Evolutionary conservation across 179 eudicot genomes (phyloP), one percentile per base, ranked within the genome.

Genomic region (Amaranthus tricolor): DNA sequence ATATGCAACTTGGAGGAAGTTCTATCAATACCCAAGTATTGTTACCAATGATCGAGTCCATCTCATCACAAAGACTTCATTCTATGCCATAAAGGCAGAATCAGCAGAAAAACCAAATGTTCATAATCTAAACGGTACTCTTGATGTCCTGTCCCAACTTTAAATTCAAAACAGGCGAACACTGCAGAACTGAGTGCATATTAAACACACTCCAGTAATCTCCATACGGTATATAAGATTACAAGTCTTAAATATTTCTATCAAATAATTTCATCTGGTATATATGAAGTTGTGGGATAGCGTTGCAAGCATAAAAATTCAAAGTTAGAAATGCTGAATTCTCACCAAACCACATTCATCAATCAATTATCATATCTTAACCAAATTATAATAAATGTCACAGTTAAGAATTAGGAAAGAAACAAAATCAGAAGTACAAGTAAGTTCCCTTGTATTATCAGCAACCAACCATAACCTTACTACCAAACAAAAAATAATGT

Each of bases 401-500:
- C 62, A 44, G 16, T 31, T 16, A 7, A 64, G 12, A 63, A 40
- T 24, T 24, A 19, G 17, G 44, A 47, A 14, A 31, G 51, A 19
- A 66, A 48, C 17, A 31, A 31, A 10, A 52, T 15, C 10, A 19
- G 40, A 48, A 14, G 20, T 53, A 69, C 24, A 69, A 8, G 14
- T 6, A 17, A 76, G 40, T 61, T 61, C 74, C 55, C 75, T 64
- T 53, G 14, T 7, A 13, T 76, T 74, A 20, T 62, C 65, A 74
- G 71, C 74, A 79, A 68, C 76, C 76, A 67, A 79, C 68, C 71
- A 7, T 66, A 60, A 15, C 74, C 43, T 43, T 57, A 67, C 73
- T 31, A 52, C 76, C 72, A 65, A 77, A 72, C 70, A 21, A 72
- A 56, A 31, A 54, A 9, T 20, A 55, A 55, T 24, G 31, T 55